Base-by-base conservation (phyloP, 305 asterid species). In the Rubia balearica region DNA sequence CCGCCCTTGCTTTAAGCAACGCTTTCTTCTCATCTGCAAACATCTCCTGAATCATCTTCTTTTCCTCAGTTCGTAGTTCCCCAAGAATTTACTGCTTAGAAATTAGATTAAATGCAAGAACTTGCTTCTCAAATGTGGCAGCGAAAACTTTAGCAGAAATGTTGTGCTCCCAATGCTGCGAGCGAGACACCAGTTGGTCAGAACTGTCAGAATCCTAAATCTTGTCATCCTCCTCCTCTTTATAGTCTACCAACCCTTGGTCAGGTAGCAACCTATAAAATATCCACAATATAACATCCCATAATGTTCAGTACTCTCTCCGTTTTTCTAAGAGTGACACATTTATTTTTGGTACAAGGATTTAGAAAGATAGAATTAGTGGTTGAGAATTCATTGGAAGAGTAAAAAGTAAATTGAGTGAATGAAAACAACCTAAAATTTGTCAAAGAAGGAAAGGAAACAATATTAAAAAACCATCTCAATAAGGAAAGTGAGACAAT, bases 181-280 rank as follows among this genome's bases (percentile, higher is more conserved):
- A 75, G 97, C 91, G 49, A 89, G 86, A 49, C 56, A 49, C n/a
- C 75, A 88, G 76, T 75, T 87, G 97, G 51, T 94, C 97, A 27
- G 88, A 84, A 30, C 87, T 85, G 86, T 89, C 96, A 48, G 96
- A 88, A 79, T 94, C 97, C 21, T 91, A 96, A 81, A 91, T 94
- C 85, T 87, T 94, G 88, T 94, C 97, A 74, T 94, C 99, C 77
- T 94, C 99, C 84, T 94, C 99, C 33, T 97, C 97, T 85, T 94
- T 97, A 81, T 94, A 94, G 83, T 94, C 99, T 14, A 97, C 99
- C 76, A 94, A 96, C 61, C 91, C 99, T 77, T 94, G 97, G 84
- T 91, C 91, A 66, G 99, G 99, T 63, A 94, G 82, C 68, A 94
- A 85, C 96, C 98, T 93, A 68, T 62, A 69, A 72, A 61, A 71